These are phyloP conservation scores for Mediolabrus comicus DNA, from an alignment of 108 stramenopile species.

Conservation along the genomic window DNA sequence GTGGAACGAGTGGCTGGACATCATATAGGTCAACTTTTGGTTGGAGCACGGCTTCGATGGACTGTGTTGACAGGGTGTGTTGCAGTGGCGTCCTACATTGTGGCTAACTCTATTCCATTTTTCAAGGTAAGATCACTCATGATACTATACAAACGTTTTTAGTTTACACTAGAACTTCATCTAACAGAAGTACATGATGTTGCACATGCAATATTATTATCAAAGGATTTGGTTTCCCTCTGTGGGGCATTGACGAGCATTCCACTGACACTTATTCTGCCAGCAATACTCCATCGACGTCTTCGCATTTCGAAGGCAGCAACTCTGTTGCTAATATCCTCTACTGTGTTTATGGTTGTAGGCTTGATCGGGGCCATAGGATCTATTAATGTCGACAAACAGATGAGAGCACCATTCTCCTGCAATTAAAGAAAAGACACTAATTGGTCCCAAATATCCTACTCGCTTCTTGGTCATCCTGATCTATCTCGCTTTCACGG, in stretches of 20 bases:
- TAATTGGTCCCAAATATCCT: not conserved
- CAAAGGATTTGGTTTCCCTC: constrained; percentile 63
- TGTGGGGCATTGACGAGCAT: constrained; percentile 69
- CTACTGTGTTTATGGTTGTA: constrained; percentile 54
- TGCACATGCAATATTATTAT: not conserved
- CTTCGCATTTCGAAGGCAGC: constrained; percentile 6
- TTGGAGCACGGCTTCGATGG: constrained; percentile 48
- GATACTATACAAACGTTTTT: no score
- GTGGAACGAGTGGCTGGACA: constrained; percentile 60
- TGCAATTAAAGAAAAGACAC: constrained; percentile 20
- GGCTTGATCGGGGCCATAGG: constrained; percentile 57
- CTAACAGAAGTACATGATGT: not conserved
- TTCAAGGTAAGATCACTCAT: constrained; percentile 50
- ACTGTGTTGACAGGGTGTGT: constrained; percentile 47
- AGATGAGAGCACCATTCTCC: constrained; percentile 47
- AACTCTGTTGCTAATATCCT: constrained; percentile 51
- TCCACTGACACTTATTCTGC: constrained; percentile 64
- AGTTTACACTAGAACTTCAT: not conserved
- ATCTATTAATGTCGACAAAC: constrained; percentile 54
- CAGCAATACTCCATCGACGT: constrained; percentile 61
- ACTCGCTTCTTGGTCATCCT: not conserved
- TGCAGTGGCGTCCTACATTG: constrained; percentile 49
- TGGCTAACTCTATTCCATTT: constrained; percentile 70
- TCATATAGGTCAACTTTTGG: constrained; percentile 10
- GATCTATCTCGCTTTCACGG: not conserved